A percentile compares a stretch with the other conserved stretches of the same genome.
Evolutionary conservation across 441 rosid species (phyloP).

Genomic region (Adansonia grandidieri): DNA sequence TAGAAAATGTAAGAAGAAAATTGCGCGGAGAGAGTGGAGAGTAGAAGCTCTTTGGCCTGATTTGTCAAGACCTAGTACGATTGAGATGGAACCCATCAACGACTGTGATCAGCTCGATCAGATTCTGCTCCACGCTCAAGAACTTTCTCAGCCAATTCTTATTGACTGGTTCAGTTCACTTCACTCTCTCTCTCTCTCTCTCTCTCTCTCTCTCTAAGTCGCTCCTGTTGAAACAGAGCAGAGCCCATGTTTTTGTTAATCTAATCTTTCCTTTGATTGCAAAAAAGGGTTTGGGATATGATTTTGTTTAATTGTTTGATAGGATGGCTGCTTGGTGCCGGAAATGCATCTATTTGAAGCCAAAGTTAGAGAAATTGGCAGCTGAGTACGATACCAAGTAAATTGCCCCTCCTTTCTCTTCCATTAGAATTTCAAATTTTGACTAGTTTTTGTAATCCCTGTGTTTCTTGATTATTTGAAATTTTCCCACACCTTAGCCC

Average conservation of each 20-base stretch:
- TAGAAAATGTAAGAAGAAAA: slow-evolving; percentile 37
- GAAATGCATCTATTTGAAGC: slow-evolving; percentile 90
- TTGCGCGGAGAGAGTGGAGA: slow-evolving; percentile 45
- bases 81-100: slow-evolving; percentile 75
- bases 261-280: not conserved
- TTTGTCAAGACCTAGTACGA: slow-evolving; percentile 52
- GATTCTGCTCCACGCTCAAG: slow-evolving; percentile 57
- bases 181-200: not conserved
- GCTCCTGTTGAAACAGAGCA: not conserved
- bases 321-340: slow-evolving; percentile 98
- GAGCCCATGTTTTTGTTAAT: not conserved
- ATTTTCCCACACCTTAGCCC: too few relatives aligned
- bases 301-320: slow-evolving; percentile 10
- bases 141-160: slow-evolving; percentile 64
- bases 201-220: not conserved
- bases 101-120: slow-evolving; percentile 70
- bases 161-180: slow-evolving; percentile 72
- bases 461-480: not conserved
- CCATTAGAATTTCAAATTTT: not conserved
- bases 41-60: slow-evolving; percentile 58
- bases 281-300: not conserved
- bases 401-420: not conserved
- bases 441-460: not conserved
- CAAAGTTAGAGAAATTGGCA: slow-evolving; percentile 83
- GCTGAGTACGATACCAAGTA: slow-evolving; percentile 63